These are phyloP conservation scores for Priceomyces medius DNA, from an alignment of 805 yeast species.

Conservation along the genomic window DNA sequence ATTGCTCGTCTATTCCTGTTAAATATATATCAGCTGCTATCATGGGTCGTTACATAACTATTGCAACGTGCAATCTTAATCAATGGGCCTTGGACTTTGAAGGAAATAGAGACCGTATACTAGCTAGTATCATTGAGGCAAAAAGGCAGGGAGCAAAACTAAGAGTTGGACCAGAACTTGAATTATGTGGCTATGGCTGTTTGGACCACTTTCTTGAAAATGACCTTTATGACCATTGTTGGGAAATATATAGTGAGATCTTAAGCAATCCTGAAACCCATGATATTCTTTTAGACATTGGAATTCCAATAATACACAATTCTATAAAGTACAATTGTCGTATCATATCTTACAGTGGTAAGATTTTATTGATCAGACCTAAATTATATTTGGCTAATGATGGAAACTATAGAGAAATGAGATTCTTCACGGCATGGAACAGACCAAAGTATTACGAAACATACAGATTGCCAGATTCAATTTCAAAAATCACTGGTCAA, in stretches of 20 bases:
- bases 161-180: constrained; percentile 96
- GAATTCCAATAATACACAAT: constrained; percentile 90
- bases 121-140: constrained; percentile 76
- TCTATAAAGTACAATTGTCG: constrained; percentile 91
- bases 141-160: constrained; percentile 72
- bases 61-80: constrained; percentile 91
- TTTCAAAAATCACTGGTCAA: constrained; percentile 69
- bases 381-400: constrained; percentile 93
- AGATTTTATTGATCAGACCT: constrained; percentile 84
- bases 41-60: constrained; percentile 86
- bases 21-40: neutral
- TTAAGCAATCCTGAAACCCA: constrained; percentile 63
- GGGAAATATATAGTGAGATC: constrained; percentile 91
- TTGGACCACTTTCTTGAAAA: constrained; percentile 90
- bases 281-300: constrained; percentile 84
- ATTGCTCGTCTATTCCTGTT: neutral
- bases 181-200: constrained; percentile 92
- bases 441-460: constrained; percentile 74
- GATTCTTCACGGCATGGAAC: constrained; percentile 94
- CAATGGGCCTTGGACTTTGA: constrained; percentile 99
- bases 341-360: constrained; percentile 73
- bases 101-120: constrained; percentile 90
- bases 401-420: constrained; percentile 97
- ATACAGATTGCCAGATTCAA: constrained; percentile 66
- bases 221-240: constrained; percentile 83